These are phyloP conservation scores for Kodamaea hsintzibuensis DNA, from an alignment of 805 yeast species.

Conservation along the genomic window DNA sequence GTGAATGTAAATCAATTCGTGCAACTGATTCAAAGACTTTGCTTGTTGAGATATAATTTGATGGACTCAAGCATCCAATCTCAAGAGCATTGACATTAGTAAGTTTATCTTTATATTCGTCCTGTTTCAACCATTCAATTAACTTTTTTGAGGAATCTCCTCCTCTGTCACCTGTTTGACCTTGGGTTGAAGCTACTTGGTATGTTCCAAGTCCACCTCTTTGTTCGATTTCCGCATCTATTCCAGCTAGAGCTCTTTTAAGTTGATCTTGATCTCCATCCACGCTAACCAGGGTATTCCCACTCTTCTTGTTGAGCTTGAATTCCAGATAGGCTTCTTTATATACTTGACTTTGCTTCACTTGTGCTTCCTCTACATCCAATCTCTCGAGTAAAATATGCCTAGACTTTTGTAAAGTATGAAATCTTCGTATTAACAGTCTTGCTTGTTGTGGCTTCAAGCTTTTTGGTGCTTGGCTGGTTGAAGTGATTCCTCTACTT, in stretches of 20 bases:
- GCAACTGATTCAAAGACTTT: conserved; percentile 51
- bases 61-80: conserved; percentile 75
- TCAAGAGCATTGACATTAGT: conserved; percentile 57
- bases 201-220: conserved; percentile 80
- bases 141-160: conserved; percentile 88
- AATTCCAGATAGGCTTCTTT: neutral
- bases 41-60: conserved; percentile 65
- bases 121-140: conserved; percentile 65
- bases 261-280: conserved; percentile 4
- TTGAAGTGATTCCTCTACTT: conserved; percentile 1
- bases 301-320: conserved; percentile 6
- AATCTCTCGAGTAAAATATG: conserved; percentile 35
- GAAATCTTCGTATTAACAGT: conserved; percentile 75
- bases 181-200: conserved; percentile 83
- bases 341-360: neutral
- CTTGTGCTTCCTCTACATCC: conserved; percentile 19
- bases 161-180: conserved; percentile 77
- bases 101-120: conserved; percentile 7
- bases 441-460: conserved; percentile 74
- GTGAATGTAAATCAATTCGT: conserved; percentile 80
- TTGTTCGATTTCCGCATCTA: conserved; percentile 60
- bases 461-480: conserved; percentile 6
- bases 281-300: conserved; percentile 1
- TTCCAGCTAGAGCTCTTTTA: conserved; percentile 42
- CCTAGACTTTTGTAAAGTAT: conserved; percentile 62